Evolutionary conservation across 1,284 basidiomycete species (phyloP), one percentile per base, ranked within the genome.

Genomic region (Heterobasidion annosum): DNA sequence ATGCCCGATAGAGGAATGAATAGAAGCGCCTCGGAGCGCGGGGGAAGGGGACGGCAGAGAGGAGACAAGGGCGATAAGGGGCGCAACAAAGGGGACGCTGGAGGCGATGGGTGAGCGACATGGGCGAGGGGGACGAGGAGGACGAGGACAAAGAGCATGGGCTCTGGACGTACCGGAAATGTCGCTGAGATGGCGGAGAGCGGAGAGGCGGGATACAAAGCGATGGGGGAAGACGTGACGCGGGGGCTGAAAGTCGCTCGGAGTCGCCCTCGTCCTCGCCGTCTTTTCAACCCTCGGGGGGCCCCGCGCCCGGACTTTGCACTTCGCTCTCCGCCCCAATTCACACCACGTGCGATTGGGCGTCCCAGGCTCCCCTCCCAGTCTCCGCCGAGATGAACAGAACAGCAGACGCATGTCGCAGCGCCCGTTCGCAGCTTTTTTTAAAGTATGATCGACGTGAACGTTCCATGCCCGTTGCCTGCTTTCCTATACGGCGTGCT

Each of bases 121-220:
- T 34, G 51, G n/a, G 45, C 10, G 43, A 44, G 51, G 34, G 43
- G 59, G 59, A 48, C 47, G 53, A 10, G 50, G 54, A 34, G n/a
- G 18, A 47, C 25, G 25, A 25, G 25, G 25, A 25, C 25, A 25
- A 25, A 25, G 25, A 25, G 25, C 25, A 4, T 25, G 25, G 25
- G 25, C 25, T 25, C 25, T 4, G 34, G 47, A 58, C 50, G 56
- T 58, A 59, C 57, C 50, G 60, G 54, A 58, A 57, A 50, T 51
- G 51, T 58, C 58, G 58, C 58, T 58, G 58, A 58, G 58, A 61
- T 57, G 51, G 56, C 56, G 50, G 44, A 60, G 61, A 46, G 55
- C 51, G 35, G 60, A 62, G 49, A 52, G 53, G 43, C 54, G 51
- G 51, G 51, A 55, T 46, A 48, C 56, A 54, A 54, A 42, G 52